Evolutionary conservation across 2,329 filamentous ascomycete species (phyloP).

Genomic region (Incumbomyces delicatus): DNA sequence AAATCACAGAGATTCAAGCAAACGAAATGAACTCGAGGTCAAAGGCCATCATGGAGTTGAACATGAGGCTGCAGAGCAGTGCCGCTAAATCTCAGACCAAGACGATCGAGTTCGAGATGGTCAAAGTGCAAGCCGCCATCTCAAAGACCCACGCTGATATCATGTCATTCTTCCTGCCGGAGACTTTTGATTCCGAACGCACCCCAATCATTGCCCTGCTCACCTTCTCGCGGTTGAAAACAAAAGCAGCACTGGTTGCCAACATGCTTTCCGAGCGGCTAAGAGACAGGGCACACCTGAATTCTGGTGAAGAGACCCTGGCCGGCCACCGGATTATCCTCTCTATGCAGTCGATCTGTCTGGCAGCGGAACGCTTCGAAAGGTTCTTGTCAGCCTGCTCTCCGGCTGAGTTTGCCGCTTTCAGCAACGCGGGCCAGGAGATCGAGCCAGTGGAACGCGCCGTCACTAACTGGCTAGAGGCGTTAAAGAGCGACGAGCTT

Average conservation of each 20-base stretch:
- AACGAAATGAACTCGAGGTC: slow-evolving; percentile 82
- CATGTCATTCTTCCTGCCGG: slow-evolving; percentile 78
- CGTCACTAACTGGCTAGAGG: slow-evolving; percentile 80
- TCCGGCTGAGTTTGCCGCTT: slow-evolving; percentile 65
- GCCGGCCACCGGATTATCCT: slow-evolving; percentile 67
- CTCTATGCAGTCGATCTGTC: slow-evolving; percentile 72
- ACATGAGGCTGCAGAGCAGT: slow-evolving; percentile 83
- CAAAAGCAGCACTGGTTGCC: slow-evolving; percentile 74
- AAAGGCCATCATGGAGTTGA: slow-evolving; percentile 91
- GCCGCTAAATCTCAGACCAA: slow-evolving; percentile 88
- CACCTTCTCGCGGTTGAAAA: slow-evolving; percentile 75
- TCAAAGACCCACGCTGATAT: slow-evolving; percentile 81
- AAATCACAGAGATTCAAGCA: slow-evolving; percentile 83
- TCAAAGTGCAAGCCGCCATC: slow-evolving; percentile 79
- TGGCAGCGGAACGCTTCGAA: slow-evolving; percentile 55
- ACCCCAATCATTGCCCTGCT: slow-evolving; percentile 84
- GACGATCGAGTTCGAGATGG: slow-evolving; percentile 82
- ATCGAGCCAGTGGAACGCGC: slow-evolving; percentile 85
- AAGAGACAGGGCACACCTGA: slow-evolving; percentile 56
- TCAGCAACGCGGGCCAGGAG: slow-evolving; percentile 73
- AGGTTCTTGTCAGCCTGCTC: slow-evolving; percentile 65
- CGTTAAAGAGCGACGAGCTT: slow-evolving; percentile 70
- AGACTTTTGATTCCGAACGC: slow-evolving; percentile 67
- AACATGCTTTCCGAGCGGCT: slow-evolving; percentile 71
- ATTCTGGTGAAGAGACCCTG: slow-evolving; percentile 64